Conservation (phyloP, 208 protist species). For the Leishmania turanica region DNA sequence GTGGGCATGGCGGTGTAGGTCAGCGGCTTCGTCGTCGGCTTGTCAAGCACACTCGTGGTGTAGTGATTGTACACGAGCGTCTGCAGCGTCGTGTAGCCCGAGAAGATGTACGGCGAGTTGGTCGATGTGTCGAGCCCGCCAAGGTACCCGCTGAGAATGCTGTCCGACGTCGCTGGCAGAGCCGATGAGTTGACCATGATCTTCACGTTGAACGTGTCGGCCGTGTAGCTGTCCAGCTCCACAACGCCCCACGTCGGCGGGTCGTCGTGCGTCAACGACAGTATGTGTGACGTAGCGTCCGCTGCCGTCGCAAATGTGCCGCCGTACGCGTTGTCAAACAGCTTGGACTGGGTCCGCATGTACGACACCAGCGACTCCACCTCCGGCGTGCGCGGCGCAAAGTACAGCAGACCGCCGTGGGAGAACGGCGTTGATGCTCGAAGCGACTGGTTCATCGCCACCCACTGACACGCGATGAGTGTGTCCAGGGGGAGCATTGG, state of each 20-base stretch:
- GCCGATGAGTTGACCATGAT: constrained; percentile 35
- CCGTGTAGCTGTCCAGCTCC: constrained; percentile 11
- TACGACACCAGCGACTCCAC: constrained; percentile 37
- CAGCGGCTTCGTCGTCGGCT: constrained; percentile 8
- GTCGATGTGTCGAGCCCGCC: constrained; percentile 15
- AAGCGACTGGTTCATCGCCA: constrained; percentile 20
- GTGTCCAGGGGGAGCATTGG: constrained; percentile 45
- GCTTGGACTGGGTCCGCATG: constrained; percentile 21
- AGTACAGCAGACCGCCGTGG: constrained; percentile 47
- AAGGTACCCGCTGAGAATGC: constrained; percentile 8
- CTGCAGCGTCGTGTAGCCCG: constrained; percentile 42
- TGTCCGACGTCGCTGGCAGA: constrained; percentile 16
- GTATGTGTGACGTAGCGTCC: constrained; percentile 10
- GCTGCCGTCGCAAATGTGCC: constrained; percentile 30
- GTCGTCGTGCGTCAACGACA: constrained; percentile 1
- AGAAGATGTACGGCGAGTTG: constrained; percentile 25
- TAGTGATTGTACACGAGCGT: constrained; percentile 35
- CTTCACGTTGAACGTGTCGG: constrained; percentile 17
- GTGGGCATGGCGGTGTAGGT: constrained; percentile 31
- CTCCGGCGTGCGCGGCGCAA: constrained; percentile 41
- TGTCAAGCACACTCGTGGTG: not conserved
- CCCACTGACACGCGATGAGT: constrained; percentile 58
- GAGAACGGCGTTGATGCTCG: constrained; percentile 18
- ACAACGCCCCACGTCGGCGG: constrained; percentile 31
- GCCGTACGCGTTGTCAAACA: constrained; percentile 52